Base-by-base conservation (phyloP, 495 filamentous ascomycete species). In the Penicillium silybi region DNA sequence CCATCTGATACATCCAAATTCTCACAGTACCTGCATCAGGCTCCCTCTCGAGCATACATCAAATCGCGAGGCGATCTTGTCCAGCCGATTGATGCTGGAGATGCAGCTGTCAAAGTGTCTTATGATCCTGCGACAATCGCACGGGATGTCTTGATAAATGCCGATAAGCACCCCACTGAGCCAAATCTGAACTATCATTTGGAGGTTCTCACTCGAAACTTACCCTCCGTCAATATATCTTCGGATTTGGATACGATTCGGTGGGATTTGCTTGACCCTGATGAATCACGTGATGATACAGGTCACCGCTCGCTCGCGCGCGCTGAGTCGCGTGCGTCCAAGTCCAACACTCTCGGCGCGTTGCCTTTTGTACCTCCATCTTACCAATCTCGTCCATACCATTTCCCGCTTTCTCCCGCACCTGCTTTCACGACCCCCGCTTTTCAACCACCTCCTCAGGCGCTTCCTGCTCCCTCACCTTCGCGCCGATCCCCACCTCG, bases 61-160 rank as follows among this genome's bases (percentile, higher is more conserved):
- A 65, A 59, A 39, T 20, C 41, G 17, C 57, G 64, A 4, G 39
- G 19, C 0, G 64, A 67, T 50, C 67, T 78, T 34, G 69, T 76
- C 13, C 54, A 74, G 50, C 65, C 64, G 2, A 49, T 87, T 18
- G 67, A 79, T n/a, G 60, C 59, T 25, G 63, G 64, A 29, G 72
- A 79, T 46, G 79, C 75, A 4, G 19, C 22, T 8, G 37, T 75
- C 9, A 72, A 76, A 52, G 62, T 63, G 8, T 59, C 45, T 0
- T 89, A 89, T 61, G 68, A 88, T 61, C 69, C 77, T 0, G 68
- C 72, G 15, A 87, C 83, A 0, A 86, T 89, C 52, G 85, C 85
- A 4, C 69, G 82, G 22, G 84, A 88, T 59, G 71, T 90, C 2
- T 64, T 88, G 20, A 71, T 88, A 32, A 78, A 80, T 18, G 63